These are phyloP conservation scores for Blastobotrys americana DNA, from an alignment of 805 yeast species.

Conservation along the genomic window DNA sequence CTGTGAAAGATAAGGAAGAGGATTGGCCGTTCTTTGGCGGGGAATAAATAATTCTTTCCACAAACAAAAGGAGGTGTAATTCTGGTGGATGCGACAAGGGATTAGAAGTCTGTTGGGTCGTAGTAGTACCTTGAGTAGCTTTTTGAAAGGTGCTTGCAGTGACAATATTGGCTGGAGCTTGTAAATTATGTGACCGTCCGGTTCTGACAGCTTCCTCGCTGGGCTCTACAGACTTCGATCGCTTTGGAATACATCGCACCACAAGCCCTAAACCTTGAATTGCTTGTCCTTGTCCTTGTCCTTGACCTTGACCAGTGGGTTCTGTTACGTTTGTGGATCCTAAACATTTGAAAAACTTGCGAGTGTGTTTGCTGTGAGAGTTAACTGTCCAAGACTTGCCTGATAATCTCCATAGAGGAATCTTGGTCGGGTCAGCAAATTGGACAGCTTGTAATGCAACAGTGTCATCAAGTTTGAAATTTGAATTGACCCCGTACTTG, in stretches of 20 bases:
- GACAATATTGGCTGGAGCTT: background rate
- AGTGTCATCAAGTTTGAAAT: too few species aligned
- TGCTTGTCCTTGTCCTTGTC: background rate
- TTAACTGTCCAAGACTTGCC: constrained; percentile 5
- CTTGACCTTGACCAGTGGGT: too few species aligned
- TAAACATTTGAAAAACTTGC: background rate
- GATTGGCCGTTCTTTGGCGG: too few species aligned
- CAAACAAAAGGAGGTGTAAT: background rate
- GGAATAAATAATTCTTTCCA: background rate
- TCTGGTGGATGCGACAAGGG: background rate
- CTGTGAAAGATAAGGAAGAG: too few species aligned
- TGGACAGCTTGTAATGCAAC: too few species aligned
- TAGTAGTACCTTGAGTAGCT: too few species aligned
- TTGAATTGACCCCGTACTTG: constrained; percentile 1
- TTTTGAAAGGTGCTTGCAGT: too few species aligned
- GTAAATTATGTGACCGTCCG: background rate
- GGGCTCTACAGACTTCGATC: background rate
- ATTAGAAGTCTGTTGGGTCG: too few species aligned
- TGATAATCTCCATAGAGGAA: constrained; percentile 15
- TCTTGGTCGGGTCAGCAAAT: constrained; percentile 10
- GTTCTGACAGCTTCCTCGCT: background rate
- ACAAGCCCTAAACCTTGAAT: background rate
- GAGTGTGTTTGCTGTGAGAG: background rate
- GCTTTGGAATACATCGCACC: background rate
- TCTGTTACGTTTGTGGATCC: too few species aligned